Evolutionary conservation across 176 grass and related monocot genomes (phyloP).

Genomic region (Tillandsia fasciculata): DNA sequence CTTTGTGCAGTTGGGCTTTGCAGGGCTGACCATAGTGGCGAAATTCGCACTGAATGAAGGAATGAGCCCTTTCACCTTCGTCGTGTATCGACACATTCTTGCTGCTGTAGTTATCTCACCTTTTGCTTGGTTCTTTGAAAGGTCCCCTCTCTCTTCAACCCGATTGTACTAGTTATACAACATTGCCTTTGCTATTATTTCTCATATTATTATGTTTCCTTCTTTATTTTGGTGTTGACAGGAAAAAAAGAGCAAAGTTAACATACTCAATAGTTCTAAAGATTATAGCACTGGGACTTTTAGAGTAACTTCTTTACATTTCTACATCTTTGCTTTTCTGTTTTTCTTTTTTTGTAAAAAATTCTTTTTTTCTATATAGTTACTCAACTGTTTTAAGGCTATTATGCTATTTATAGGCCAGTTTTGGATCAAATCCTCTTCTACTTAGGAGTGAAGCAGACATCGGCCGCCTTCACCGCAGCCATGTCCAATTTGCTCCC

Average conservation of each 20-base stretch:
- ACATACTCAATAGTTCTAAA: constrained; percentile 11
- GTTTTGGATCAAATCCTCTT: constrained; percentile 27
- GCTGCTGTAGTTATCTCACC: constrained; percentile 16
- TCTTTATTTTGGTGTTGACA: neutral
- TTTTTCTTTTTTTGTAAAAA: neutral
- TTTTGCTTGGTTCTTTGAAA: constrained; percentile 21
- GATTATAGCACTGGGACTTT: constrained; percentile 16
- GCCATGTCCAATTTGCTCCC: constrained; percentile 25
- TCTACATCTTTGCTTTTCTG: too few species aligned
- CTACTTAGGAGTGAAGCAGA: constrained; percentile 25
- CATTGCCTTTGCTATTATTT: neutral
- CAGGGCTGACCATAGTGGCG: constrained; percentile 18
- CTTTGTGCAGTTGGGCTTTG: constrained; percentile 20
- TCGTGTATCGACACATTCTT: constrained; percentile 25
- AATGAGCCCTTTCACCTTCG: constrained; percentile 26
- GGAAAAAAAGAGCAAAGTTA: constrained; percentile 11
- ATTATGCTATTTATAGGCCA: constrained; percentile 14
- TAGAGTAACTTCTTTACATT: constrained; percentile 13
- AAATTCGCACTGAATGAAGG: constrained; percentile 27
- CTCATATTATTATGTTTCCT: neutral
- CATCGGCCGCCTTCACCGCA: constrained; percentile 20
- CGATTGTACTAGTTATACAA: neutral
- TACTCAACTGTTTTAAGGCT: neutral
- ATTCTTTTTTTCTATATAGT: neutral
- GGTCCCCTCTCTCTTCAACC: constrained; percentile 10